A percentile compares a stretch with the other conserved stretches of the same genome.
phyloP scores from a whole-genome alignment of 176 grass and related monocot species.

The Typha latifolia region DNA sequence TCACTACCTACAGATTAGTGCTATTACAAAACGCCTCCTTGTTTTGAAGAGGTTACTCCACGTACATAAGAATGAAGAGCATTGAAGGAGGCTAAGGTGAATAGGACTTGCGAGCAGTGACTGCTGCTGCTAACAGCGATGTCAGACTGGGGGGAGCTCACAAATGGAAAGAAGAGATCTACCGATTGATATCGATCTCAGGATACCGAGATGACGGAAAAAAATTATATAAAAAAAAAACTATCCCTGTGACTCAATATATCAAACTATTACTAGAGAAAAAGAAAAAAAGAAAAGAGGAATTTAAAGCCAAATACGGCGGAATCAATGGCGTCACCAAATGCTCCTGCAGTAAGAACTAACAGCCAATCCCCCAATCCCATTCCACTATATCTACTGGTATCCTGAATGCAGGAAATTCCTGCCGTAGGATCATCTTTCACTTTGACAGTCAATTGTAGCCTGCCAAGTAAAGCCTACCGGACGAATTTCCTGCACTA shows the following conservation, averaged over 20 bases:
- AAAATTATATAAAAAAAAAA: background rate
- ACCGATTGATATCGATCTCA: background rate
- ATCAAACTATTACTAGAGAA: no score
- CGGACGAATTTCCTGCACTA: background rate
- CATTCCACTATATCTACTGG: slow-evolving; percentile 7
- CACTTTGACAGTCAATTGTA: no score
- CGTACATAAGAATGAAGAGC: no score
- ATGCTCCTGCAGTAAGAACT: slow-evolving; percentile 23
- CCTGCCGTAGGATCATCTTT: no score
- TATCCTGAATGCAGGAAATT: slow-evolving; percentile 1
- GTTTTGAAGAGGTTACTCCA: no score
- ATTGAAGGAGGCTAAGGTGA: no score
- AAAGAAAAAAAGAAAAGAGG: background rate
- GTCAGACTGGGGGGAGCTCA: slow-evolving; percentile 1
- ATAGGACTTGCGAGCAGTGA: no score
- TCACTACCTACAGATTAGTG: no score
- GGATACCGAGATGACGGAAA: slow-evolving; percentile 8
- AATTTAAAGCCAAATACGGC: slow-evolving; percentile 13
- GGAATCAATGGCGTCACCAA: slow-evolving; percentile 26
- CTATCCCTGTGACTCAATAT: no score
- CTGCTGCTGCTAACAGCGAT: no score
- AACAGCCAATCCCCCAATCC: slow-evolving; percentile 18
- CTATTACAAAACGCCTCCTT: no score
- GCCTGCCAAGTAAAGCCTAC: no score
- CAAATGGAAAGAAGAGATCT: slow-evolving; percentile 3